Evolutionary conservation across 768 basidiomycete genomes (phyloP), one percentile per base, ranked within the genome.

Genomic region (Agaricus blazei): DNA sequence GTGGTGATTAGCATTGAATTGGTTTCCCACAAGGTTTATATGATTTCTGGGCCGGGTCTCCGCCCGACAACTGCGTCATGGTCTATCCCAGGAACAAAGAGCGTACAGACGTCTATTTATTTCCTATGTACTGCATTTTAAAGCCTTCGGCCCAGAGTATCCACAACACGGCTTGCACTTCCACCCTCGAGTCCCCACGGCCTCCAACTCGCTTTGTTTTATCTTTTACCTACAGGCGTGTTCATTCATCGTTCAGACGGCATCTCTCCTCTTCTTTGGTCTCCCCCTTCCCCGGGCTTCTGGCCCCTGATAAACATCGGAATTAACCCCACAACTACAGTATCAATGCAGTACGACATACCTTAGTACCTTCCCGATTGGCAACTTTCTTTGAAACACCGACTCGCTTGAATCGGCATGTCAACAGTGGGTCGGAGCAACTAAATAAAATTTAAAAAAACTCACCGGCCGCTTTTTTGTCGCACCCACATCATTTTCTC

Each of bases 401-500:
- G n/a, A 19, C 27, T 50, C 48, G 48, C 54, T 56, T 38, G 11
- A 24, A n/a, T 19, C 15, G 24, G 31, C 15, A 7, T 11, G 26
- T 56, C 24, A 56, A 31, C 14, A 11, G 34, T 34, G 34, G 34
- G 34, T 34, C 34, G 11, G 34, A 4, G 7, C n/a, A 36, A 2
- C 15, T 27, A 14, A 24, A 38, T 15, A 5, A 40, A 34, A 9
- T 38, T 9, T 8, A 23, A 5, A 31, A 42, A 11, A n/a, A 41
- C 2, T n/a, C 44, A 56, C 54, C 41, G 19, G 44, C 3, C 54
- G 54, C 31, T 56, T 56, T 27, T 50, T 56, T 24, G 40, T 34
- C 14, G 40, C 29, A 3, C 19, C 34, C 9, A 3, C 48, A 26
- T 44, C 54, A 31, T 8, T 23, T 4, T 40, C 27, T 9, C 28